phyloP scores from a whole-genome alignment of 306 rosid genomes.

The Vigna hirtella region DNA sequence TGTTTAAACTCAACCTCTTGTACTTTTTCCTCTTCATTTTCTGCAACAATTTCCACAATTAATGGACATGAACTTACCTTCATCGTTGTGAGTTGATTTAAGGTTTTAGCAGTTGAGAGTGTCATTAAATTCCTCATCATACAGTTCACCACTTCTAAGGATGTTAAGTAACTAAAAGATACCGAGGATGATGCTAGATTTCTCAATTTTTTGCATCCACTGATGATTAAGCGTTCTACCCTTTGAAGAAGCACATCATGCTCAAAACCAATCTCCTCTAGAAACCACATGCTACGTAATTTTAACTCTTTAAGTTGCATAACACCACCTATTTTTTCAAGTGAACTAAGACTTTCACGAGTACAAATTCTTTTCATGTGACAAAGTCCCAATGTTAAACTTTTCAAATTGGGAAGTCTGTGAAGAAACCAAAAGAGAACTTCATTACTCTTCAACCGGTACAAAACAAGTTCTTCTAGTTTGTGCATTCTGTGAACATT shows the following conservation, averaged over 20 bases:
- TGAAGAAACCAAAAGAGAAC: constrained; percentile 29
- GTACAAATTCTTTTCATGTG: background rate
- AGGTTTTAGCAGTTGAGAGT: constrained; percentile 27
- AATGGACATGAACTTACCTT: background rate
- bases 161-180: constrained; percentile 14
- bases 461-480: background rate
- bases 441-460: background rate
- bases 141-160: constrained; percentile 30
- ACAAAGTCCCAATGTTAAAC: background rate
- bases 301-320: background rate
- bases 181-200: background rate
- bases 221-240: background rate
- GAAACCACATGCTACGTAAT: background rate
- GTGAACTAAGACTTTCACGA: background rate
- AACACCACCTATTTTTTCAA: constrained; percentile 8
- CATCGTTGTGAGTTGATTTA: constrained; percentile 26
- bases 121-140: constrained; percentile 15
- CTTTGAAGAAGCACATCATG: constrained; percentile 27
- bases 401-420: constrained; percentile 36
- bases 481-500: constrained; percentile 19
- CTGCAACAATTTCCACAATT: background rate
- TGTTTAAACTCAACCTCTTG: constrained; percentile 18
- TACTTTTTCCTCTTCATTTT: constrained; percentile 1
- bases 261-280: constrained; percentile 2
- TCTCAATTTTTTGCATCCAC: background rate